These are phyloP conservation scores for Isabelozyma pseudorhagii DNA, from an alignment of 805 yeast genomes.

Conservation along the genomic window DNA sequence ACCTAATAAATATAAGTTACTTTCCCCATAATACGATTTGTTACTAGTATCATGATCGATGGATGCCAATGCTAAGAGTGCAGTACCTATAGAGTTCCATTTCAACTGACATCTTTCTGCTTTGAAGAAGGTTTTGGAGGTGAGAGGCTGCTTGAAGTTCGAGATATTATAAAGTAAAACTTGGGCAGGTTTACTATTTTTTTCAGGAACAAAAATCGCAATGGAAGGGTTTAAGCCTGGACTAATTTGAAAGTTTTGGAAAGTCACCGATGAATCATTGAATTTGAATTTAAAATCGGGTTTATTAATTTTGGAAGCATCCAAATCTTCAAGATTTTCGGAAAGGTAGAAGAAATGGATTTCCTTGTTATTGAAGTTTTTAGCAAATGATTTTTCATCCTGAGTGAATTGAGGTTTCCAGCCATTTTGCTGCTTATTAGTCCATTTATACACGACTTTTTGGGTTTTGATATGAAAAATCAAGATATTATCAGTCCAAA, in stretches of 20 bases:
- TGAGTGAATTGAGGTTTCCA: slow-evolving; percentile 91
- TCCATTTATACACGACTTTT: slow-evolving; percentile 55
- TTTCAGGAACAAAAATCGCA: slow-evolving; percentile 88
- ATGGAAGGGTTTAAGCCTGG: slow-evolving; percentile 90
- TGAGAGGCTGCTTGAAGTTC: slow-evolving; percentile 70
- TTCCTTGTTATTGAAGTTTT: slow-evolving; percentile 53
- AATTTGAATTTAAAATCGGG: slow-evolving; percentile 58
- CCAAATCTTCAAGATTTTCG: slow-evolving; percentile 17
- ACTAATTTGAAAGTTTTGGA: slow-evolving; percentile 61
- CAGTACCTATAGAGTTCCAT: slow-evolving; percentile 96
- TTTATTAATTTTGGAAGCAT: slow-evolving; percentile 33
- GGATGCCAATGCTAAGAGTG: slow-evolving; percentile 86
- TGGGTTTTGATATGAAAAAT: slow-evolving; percentile 59
- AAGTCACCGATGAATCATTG: slow-evolving; percentile 47
- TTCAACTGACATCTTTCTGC: slow-evolving; percentile 90
- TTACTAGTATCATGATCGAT: slow-evolving; percentile 95
- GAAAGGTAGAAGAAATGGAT: slow-evolving; percentile 63
- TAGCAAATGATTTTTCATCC: slow-evolving; percentile 72
- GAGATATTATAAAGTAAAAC: slow-evolving; percentile 83
- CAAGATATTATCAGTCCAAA: slow-evolving; percentile 75
- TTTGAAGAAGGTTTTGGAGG: slow-evolving; percentile 87
- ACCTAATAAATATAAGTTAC: slow-evolving; percentile 84
- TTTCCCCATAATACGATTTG: slow-evolving; percentile 95
- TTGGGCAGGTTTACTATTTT: slow-evolving; percentile 82
- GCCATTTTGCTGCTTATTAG: slow-evolving; percentile 79